phyloP scores from a whole-genome alignment of 192 early-diverging fungal species.

The Umbelopsis ramanniana region DNA sequence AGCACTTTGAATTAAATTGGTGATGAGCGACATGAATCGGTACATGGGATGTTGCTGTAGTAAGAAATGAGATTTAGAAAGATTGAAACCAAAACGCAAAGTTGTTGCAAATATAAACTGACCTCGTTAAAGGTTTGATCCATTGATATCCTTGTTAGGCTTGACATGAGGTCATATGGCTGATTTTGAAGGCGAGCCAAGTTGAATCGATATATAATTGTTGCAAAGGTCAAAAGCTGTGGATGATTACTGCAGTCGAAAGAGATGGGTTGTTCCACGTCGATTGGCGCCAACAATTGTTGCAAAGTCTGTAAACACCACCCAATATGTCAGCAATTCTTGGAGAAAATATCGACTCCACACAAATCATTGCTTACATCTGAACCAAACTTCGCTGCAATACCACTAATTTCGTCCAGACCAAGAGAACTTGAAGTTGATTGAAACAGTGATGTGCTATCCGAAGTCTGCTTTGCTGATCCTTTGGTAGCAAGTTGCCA shows the following conservation, averaged over 20 bases:
- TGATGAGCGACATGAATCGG: neutral
- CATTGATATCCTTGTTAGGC: neutral
- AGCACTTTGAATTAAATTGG: neutral
- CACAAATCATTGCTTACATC: neutral
- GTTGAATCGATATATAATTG: neutral
- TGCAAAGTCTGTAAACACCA: neutral
- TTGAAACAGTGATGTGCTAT: neutral
- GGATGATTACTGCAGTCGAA: constrained; percentile 3
- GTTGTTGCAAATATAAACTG: neutral
- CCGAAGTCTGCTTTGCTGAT: neutral
- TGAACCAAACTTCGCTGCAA: constrained; percentile 8
- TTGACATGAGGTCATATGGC: neutral
- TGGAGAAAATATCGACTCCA: no score
- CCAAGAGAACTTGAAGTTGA: neutral
- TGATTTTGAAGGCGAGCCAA: neutral
- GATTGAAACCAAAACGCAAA: neutral
- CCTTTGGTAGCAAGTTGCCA: constrained; percentile 9
- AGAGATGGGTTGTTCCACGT: constrained; percentile 2
- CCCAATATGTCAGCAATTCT: neutral
- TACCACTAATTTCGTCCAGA: constrained; percentile 14
- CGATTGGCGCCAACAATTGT: constrained; percentile 12
- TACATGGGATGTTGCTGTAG: neutral
- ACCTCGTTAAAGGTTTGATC: constrained; percentile 1
- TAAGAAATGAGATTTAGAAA: no score
- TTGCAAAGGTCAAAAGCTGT: constrained; percentile 1